Evolutionary conservation across 441 rosid species (phyloP), one percentile per base, ranked within the genome.

Genomic region (Aleurites moluccanus): DNA sequence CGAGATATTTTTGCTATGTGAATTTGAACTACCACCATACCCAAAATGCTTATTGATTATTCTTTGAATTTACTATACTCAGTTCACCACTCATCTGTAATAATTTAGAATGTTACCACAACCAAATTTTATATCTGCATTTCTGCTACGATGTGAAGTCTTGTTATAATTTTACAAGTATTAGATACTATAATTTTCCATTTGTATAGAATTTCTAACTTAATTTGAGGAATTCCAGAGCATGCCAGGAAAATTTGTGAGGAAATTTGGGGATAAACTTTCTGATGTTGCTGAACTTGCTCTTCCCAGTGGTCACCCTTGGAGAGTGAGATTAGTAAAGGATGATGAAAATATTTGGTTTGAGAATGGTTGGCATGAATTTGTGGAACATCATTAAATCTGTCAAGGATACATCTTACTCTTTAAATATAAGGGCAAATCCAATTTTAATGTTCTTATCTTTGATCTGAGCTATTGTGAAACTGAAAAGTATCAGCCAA

Each of bases 231-330:
- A 49, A 49, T 3, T 73, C 80, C 78, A 83, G 84, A 61, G 59
- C 3, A 78, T 85, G 33, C 86, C 88, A 8, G 9, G 49, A 13
- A 78, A 66, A 14, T 81, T 83, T 69, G 78, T 68, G 27, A 14
- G 33, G 47, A 70, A 45, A 30, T 83, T 63, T 64, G 75, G 80
- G 49, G 38, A 69, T 20, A 81, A 80, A 56, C 85, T 83, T 42
- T 62, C 66, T 56, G 56, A 53, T 65, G 69, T 63, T 66, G 85
- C 73, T 30, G 57, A 23, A 9, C 67, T 86, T 1, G 33, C 4
- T 3, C 45, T 64, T 30, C 78, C 84, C 9, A 70, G 77, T 47
- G 69, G 80, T n/a, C 60, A 25, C 30, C 62, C 1, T 64, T 86
- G 85, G 84, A 64, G 49, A 15, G 61, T 82, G 30, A 70, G 81